Base-by-base conservation (phyloP, 768 basidiomycete genomes). In the Scleroderma bovista region DNA sequence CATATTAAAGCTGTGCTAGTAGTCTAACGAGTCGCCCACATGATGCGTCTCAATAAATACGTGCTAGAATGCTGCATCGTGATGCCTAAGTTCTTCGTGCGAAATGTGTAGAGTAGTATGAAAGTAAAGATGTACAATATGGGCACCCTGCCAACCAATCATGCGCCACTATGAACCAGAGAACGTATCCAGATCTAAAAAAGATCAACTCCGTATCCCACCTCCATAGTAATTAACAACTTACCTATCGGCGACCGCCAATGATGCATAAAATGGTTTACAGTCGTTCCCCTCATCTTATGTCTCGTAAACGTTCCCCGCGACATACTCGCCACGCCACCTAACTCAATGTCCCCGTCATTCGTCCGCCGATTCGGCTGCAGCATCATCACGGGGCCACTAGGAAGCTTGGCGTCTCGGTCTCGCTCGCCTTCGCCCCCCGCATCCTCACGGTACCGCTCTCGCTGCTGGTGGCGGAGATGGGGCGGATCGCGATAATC, bases 191-290 rank as follows among this genome's bases (percentile, higher is more conserved):
- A 43, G 20, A 20, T 43, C 36, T 37, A 19, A 16, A 29, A 29
- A 29, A 29, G 5, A 29, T 29, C 26, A 29, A 29, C 5, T 29
- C 26, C 26, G 5, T 29, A 4, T 29, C 26, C 26, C 9, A 5
- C 26, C 26, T 9, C 26, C 26, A 29, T 9, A 9, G n/a, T n/a
- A n/a, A n/a, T n/a, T n/a, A 29, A 32, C 23, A 26, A 67, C 72
- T 40, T 47, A 87, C 85, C 80, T 46, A 88, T 82, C 1, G 86
- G 86, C 20, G 83, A 86, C 39, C 75, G 83, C 69, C 80, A 88
- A 54, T 79, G 77, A 54, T 80, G 72, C 44, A 86, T 74, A 66
- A 84, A 65, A 37, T 74, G 77, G 53, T 81, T 76, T 47, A 64
- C 47, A 16, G n/a, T 33, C 43, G 47, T 75, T 51, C 66, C 65